Evolutionary conservation across 768 basidiomycete genomes (phyloP).

Genomic region (Boletellus ananas): DNA sequence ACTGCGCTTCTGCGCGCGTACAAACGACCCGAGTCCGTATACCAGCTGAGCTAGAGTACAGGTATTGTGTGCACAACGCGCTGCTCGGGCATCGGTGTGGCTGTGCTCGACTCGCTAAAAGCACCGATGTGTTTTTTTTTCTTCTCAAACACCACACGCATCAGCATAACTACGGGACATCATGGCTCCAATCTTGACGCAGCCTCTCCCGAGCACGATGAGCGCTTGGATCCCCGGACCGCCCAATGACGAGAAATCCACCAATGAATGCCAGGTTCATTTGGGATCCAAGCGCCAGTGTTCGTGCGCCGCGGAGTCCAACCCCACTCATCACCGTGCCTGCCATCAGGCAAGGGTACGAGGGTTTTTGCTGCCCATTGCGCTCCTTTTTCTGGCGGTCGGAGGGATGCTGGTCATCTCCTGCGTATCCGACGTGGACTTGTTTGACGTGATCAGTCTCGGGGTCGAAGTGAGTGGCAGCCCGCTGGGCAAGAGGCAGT

Average conservation of each 20-base stretch:
- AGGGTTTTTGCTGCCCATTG: slow-evolving; percentile 34
- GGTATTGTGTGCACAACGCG: too few species aligned
- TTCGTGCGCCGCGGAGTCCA: slow-evolving; percentile 17
- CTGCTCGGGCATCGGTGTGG: background rate
- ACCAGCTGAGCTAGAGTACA: too few species aligned
- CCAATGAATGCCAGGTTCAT: slow-evolving; percentile 25
- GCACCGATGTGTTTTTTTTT: slow-evolving; percentile 8
- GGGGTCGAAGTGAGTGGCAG: slow-evolving; percentile 31
- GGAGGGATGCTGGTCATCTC: slow-evolving; percentile 31
- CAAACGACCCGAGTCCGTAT: too few species aligned
- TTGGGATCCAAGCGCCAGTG: slow-evolving; percentile 18
- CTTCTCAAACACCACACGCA: slow-evolving; percentile 6
- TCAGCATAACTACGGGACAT: slow-evolving; percentile 12
- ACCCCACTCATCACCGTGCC: slow-evolving; percentile 23
- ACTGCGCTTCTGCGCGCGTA: too few species aligned
- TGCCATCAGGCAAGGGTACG: slow-evolving; percentile 33
- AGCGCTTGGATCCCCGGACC: slow-evolving; percentile 5
- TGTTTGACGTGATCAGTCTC: slow-evolving; percentile 19
- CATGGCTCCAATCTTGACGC: slow-evolving; percentile 28
- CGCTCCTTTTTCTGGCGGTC: slow-evolving; percentile 31
- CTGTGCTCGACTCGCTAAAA: background rate
- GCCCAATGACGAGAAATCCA: slow-evolving; percentile 12
- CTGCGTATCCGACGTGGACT: slow-evolving; percentile 27
- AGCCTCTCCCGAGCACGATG: slow-evolving; percentile 27
- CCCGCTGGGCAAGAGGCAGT: slow-evolving; percentile 27